These are phyloP conservation scores for Luvunga scandens DNA, from an alignment of 345 rosid species.

Conservation along the genomic window DNA sequence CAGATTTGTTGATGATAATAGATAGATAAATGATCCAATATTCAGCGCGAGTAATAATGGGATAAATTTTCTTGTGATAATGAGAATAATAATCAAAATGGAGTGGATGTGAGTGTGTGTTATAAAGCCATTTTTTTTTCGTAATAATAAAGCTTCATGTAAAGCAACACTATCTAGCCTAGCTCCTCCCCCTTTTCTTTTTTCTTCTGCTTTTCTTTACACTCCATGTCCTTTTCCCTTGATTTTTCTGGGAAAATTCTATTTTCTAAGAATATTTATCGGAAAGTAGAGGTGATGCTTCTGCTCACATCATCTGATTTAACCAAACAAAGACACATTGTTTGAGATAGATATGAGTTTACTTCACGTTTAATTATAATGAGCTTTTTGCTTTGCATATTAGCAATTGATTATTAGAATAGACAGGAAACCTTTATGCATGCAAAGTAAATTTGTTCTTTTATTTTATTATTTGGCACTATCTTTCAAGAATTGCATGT, in stretches of 20 bases:
- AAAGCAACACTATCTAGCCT: constrained; percentile 8
- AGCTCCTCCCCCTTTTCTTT: neutral
- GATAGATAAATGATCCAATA: constrained; percentile 16
- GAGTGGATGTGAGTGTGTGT: constrained; percentile 2
- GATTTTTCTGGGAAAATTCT: neutral
- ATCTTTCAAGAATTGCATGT: neutral
- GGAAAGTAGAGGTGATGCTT: constrained; percentile 11
- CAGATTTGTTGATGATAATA: neutral
- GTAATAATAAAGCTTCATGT: neutral
- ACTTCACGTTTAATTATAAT: neutral
- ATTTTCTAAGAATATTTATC: constrained; percentile 2
- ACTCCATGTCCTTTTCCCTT: neutral
- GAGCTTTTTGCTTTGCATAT: neutral
- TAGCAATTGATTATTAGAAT: neutral
- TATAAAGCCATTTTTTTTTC: neutral
- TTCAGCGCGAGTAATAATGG: neutral
- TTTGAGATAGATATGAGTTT: constrained; percentile 5
- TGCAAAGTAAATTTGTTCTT: neutral
- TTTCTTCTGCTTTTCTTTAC: neutral
- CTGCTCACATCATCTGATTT: constrained; percentile 13
- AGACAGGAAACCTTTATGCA: constrained; percentile 14
- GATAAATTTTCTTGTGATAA: constrained; percentile 15
- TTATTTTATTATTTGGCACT: neutral
- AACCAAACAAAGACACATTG: neutral
- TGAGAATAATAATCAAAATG: constrained; percentile 16